These are phyloP conservation scores for Lagenidium giganteum DNA, from an alignment of 352 stramenopile species.

Conservation along the genomic window DNA sequence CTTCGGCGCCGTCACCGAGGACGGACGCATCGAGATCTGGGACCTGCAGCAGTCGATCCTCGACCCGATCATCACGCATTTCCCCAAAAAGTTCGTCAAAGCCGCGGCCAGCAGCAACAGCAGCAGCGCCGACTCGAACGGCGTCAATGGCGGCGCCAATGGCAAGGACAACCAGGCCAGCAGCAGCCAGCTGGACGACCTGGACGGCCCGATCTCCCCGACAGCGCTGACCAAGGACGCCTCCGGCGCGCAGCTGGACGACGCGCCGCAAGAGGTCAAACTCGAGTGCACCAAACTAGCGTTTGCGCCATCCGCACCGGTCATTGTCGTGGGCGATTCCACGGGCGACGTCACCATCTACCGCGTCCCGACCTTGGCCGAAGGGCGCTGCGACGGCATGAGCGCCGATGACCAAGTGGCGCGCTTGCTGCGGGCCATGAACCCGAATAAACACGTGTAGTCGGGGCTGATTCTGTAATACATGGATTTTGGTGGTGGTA, in stretches of 20 bases:
- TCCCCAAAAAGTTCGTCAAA: constrained; percentile 50
- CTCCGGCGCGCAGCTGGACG: constrained; percentile 6
- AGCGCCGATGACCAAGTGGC: constrained; percentile 48
- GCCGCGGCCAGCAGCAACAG: constrained; percentile 1
- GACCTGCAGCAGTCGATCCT: constrained; percentile 81
- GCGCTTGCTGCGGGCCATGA: constrained; percentile 40
- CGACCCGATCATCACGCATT: constrained; percentile 78
- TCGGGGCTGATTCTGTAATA: too few species aligned
- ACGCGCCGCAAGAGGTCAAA: constrained; percentile 23
- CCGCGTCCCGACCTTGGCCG: constrained; percentile 39
- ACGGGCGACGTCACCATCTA: constrained; percentile 74
- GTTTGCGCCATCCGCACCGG: constrained; percentile 62
- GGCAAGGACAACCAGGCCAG: too few species aligned
- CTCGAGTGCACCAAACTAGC: constrained; percentile 67
- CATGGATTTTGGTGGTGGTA: too few species aligned
- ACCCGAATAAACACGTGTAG: constrained; percentile 52
- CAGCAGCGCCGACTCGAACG: background rate
- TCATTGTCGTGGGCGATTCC: constrained; percentile 74
- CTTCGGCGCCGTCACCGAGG: constrained; percentile 82
- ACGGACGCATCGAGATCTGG: constrained; percentile 91
- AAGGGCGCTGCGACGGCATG: constrained; percentile 13
- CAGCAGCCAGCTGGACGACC: too few species aligned
- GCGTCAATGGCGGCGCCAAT: background rate
- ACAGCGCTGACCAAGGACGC: background rate
- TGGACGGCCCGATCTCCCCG: too few species aligned